phyloP scores from a whole-genome alignment of 2,329 filamentous ascomycete genomes.

The Neurospora sp. region DNA sequence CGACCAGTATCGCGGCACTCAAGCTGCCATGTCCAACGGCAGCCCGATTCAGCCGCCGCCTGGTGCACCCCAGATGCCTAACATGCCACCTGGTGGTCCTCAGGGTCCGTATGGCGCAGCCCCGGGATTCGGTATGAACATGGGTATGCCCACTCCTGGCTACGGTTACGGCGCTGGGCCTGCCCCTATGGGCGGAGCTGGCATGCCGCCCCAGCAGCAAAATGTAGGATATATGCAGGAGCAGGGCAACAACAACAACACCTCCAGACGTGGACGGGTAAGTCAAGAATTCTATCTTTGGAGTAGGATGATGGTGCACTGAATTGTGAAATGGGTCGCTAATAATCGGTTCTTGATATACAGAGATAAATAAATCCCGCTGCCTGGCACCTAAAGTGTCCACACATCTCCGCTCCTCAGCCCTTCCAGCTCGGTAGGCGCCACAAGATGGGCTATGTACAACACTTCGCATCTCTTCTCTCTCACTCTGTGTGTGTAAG shows the following conservation, averaged over 20 bases:
- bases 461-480: not conserved
- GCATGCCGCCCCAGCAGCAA: conserved; percentile 17
- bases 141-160: conserved; percentile 29
- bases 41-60: conserved; percentile 38
- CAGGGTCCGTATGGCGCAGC: conserved; percentile 38
- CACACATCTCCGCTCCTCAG: not conserved
- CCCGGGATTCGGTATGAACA: conserved; percentile 37
- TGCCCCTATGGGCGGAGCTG: conserved; percentile 28
- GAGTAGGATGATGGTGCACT: not conserved
- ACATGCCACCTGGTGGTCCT: conserved; percentile 27
- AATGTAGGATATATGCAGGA: conserved; percentile 46
- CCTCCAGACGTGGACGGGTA: conserved; percentile 50
- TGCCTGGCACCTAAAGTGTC: not conserved
- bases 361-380: not conserved
- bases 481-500: not conserved
- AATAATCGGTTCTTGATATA: not conserved
- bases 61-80: conserved; percentile 27
- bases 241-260: conserved; percentile 40
- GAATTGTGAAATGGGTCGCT: not conserved
- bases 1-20: conserved; percentile 43
- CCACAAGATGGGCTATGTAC: not conserved
- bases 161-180: conserved; percentile 34
- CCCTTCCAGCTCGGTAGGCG: not conserved
- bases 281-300: conserved; percentile 20
- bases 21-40: conserved; percentile 38